Evolutionary conservation across 805 yeast genomes (phyloP).

Genomic region (Blastobotrys americana): DNA sequence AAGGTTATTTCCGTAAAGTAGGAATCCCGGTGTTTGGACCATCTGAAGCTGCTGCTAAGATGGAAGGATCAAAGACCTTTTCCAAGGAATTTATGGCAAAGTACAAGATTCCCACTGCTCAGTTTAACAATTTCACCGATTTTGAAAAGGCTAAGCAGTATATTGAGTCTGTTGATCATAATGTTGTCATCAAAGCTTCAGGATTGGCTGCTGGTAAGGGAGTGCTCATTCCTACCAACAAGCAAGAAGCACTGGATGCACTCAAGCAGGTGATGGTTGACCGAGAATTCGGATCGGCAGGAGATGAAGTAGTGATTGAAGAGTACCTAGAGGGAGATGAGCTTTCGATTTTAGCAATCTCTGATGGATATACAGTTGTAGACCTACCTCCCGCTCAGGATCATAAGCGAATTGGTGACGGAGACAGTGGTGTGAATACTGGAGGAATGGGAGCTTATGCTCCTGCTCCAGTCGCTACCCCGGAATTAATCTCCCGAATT

Average conservation of each 20-base stretch:
- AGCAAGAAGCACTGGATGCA: constrained; percentile 79
- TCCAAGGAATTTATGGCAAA: constrained; percentile 90
- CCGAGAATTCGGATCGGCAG: constrained; percentile 86
- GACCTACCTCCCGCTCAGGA: constrained; percentile 98
- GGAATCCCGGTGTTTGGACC: constrained; percentile 99
- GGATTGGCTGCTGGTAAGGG: constrained; percentile 99
- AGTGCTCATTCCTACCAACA: constrained; percentile 80
- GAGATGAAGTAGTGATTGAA: constrained; percentile 91
- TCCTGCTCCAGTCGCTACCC: constrained; percentile 94
- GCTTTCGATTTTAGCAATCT: constrained; percentile 80
- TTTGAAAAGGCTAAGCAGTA: constrained; percentile 70
- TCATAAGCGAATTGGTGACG: constrained; percentile 91
- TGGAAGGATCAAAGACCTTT: constrained; percentile 96
- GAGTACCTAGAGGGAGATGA: constrained; percentile 97
- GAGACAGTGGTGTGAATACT: constrained; percentile 90
- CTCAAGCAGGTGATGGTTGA: constrained; percentile 84
- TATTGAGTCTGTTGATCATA: constrained; percentile 55
- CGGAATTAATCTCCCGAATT: constrained; percentile 60
- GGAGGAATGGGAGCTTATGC: constrained; percentile 99
- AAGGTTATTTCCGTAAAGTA: constrained; percentile 60
- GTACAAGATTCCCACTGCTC: constrained; percentile 92
- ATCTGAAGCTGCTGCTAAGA: constrained; percentile 75
- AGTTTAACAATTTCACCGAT: constrained; percentile 71
- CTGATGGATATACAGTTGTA: constrained; percentile 87
- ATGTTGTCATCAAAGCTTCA: constrained; percentile 90